phyloP scores from a whole-genome alignment of 148 eudicot genomes.

The Cornus controversa region DNA sequence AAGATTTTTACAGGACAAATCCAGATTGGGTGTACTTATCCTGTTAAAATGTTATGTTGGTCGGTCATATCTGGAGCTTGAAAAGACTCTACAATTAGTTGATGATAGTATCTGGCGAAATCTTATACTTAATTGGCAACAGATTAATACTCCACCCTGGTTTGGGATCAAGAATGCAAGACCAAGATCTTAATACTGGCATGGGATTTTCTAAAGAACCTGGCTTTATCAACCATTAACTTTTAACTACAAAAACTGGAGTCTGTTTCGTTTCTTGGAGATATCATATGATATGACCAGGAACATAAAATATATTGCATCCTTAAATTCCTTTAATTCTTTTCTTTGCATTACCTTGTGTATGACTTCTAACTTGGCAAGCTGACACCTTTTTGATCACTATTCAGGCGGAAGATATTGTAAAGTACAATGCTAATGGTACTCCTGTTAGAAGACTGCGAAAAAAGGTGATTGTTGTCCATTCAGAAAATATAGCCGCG shows the following conservation, averaged over 20 bases:
- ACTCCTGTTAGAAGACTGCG: slow-evolving; percentile 57
- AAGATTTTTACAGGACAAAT: no score
- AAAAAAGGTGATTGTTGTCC: slow-evolving; percentile 46
- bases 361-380: background rate
- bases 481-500: slow-evolving; percentile 62
- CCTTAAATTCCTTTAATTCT: background rate
- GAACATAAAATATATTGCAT: slow-evolving; percentile 2
- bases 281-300: background rate
- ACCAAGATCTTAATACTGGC: no score
- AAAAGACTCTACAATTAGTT: no score
- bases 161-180: no score
- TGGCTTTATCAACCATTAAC: background rate
- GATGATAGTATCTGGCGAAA: no score
- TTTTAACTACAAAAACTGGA: background rate
- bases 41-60: no score
- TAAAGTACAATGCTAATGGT: slow-evolving; percentile 54
- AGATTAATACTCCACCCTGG: no score
- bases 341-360: background rate
- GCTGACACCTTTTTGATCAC: slow-evolving; percentile 2
- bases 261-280: background rate
- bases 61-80: no score
- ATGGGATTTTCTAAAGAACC: no score
- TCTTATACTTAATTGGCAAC: no score
- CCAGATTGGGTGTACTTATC: no score
- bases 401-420: slow-evolving; percentile 62